phyloP scores from a whole-genome alignment of 1,284 basidiomycete species.

The Irpex lacteus region DNA sequence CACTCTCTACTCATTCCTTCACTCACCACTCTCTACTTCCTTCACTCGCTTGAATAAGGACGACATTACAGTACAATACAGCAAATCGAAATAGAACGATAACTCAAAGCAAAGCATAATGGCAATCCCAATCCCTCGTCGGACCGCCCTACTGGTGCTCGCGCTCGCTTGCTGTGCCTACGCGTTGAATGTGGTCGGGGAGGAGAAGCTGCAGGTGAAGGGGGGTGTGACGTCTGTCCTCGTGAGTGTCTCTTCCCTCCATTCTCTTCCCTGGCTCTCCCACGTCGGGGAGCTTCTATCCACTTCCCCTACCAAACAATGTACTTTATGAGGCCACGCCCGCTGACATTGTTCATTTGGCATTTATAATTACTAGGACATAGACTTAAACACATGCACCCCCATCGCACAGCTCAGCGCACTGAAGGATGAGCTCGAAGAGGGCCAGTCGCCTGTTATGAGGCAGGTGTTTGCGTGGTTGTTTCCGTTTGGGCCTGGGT shows the following conservation, averaged over 20 bases:
- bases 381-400: slow-evolving; percentile 36
- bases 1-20: too few species aligned
- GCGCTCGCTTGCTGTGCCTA: slow-evolving; percentile 22
- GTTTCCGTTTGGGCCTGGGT: slow-evolving; percentile 85
- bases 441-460: slow-evolving; percentile 66
- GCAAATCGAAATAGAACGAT: too few species aligned
- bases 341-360: background rate
- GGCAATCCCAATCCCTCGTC: slow-evolving; percentile 11
- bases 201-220: slow-evolving; percentile 1
- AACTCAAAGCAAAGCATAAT: too few species aligned
- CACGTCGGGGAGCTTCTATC: background rate
- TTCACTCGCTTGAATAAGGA: too few species aligned
- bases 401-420: slow-evolving; percentile 55
- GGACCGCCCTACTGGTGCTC: slow-evolving; percentile 23
- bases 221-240: slow-evolving; percentile 13
- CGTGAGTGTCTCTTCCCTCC: slow-evolving; percentile 7
- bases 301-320: background rate
- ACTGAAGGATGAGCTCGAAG: slow-evolving; percentile 60
- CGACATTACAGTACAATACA: too few species aligned
- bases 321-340: background rate
- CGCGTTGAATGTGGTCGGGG: slow-evolving; percentile 18
- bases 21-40: too few species aligned
- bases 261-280: slow-evolving; percentile 6
- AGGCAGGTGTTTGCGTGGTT: slow-evolving; percentile 73
- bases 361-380: too few species aligned